These are phyloP conservation scores for Nannochloris sp. DNA, from an alignment of 139 green algal genomes.

Conservation along the genomic window DNA sequence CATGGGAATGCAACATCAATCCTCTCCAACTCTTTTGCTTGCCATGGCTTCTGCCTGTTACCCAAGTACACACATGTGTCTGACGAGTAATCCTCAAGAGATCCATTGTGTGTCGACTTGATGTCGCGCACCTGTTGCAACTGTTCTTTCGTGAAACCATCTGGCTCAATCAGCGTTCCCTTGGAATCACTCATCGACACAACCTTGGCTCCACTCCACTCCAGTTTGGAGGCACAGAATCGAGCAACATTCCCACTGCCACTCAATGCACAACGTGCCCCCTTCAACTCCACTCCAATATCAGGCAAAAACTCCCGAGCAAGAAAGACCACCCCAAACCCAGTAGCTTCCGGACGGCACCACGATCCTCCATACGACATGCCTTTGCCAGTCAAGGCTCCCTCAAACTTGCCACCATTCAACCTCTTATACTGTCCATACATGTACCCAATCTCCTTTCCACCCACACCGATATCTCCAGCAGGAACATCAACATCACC, in stretches of 20 bases:
- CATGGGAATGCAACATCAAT: conserved; percentile 70
- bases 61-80: conserved; percentile 35
- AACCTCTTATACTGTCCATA: conserved; percentile 83
- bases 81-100: conserved; percentile 13
- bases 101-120: conserved; percentile 18
- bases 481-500: conserved; percentile 64
- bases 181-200: conserved; percentile 56
- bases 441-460: conserved; percentile 68
- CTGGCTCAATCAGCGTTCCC: conserved; percentile 18
- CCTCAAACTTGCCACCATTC: conserved; percentile 33
- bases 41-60: conserved; percentile 55
- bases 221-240: conserved; percentile 12
- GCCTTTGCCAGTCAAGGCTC: conserved; percentile 66
- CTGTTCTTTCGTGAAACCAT: conserved; percentile 56
- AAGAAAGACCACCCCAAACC: conserved; percentile 75
- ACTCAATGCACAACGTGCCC: conserved; percentile 22
- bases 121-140: conserved; percentile 29
- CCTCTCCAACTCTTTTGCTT: conserved; percentile 17
- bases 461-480: conserved; percentile 74
- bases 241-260: conserved; percentile 47
- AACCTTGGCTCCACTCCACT: conserved; percentile 34
- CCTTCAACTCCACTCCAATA: conserved; percentile 14
- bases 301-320: conserved; percentile 39
- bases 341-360: conserved; percentile 75
- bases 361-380: conserved; percentile 59